A percentile compares a stretch with the other conserved stretches of the same genome.
phyloP scores from a whole-genome alignment of 2,329 filamentous ascomycete species.

The Aspergillus neotritici region DNA sequence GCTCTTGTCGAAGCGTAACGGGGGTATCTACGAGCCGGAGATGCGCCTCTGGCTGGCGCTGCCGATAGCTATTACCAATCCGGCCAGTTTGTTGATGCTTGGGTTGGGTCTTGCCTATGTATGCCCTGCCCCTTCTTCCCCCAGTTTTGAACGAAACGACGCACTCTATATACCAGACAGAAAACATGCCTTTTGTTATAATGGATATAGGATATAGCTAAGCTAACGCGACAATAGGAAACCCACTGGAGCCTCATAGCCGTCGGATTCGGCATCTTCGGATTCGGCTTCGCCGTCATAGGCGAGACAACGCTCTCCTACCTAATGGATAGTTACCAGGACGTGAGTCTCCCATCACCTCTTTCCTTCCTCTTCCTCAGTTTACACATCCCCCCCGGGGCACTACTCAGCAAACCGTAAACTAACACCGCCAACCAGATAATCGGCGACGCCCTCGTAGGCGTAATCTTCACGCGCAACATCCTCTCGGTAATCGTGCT shows the following conservation, averaged over 20 bases:
- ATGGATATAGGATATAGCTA: no score
- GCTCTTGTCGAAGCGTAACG: conserved; percentile 30
- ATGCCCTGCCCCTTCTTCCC: no score
- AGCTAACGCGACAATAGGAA: no score
- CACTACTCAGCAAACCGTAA: background rate
- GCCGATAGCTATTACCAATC: background rate
- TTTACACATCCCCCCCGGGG: conserved; percentile 21
- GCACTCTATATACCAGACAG: no score
- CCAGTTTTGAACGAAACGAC: no score
- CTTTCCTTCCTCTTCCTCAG: conserved; percentile 32
- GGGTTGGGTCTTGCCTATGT: no score
- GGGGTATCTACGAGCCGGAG: conserved; percentile 43
- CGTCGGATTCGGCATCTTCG: conserved; percentile 22
- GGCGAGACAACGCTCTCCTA: conserved; percentile 4
- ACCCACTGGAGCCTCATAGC: conserved; percentile 20
- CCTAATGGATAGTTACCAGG: conserved; percentile 27
- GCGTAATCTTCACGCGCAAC: conserved; percentile 44
- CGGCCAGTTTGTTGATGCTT: no score
- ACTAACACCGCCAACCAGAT: conserved; percentile 29
- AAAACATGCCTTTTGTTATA: no score
- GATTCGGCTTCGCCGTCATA: conserved; percentile 2
- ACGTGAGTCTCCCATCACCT: no score
- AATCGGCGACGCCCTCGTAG: conserved; percentile 44
- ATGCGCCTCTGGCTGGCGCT: conserved; percentile 36
- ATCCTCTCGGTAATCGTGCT: conserved; percentile 41